Evolutionary conservation across 495 filamentous ascomycete genomes (phyloP).

Genomic region (Sabuloglossum arenarium): DNA sequence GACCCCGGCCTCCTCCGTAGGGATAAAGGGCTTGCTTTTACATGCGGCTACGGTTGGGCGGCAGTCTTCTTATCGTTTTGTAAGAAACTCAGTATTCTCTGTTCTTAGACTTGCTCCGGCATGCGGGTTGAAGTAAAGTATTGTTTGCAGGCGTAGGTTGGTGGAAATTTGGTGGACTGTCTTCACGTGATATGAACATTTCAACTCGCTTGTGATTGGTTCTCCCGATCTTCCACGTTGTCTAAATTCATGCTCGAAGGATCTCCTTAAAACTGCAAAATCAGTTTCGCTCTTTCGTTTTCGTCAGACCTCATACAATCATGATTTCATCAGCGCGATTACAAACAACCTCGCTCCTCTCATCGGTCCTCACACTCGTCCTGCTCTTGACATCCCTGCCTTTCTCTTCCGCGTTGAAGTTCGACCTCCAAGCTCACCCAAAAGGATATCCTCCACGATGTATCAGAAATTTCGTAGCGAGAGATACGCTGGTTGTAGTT

Average conservation of each 20-base stretch:
- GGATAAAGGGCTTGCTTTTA: background rate
- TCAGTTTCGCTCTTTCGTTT: no score
- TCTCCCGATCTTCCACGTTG: background rate
- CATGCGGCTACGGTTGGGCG: background rate
- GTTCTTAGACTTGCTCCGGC: background rate
- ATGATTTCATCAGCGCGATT: background rate
- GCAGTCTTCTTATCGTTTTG: background rate
- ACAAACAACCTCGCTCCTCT: background rate
- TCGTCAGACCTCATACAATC: background rate
- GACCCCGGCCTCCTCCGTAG: slow-evolving; percentile 37
- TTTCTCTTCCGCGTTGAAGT: slow-evolving; percentile 62
- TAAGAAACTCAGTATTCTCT: background rate
- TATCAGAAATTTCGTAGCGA: slow-evolving; percentile 88
- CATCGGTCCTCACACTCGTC: background rate
- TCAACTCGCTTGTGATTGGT: background rate
- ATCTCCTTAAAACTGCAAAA: background rate
- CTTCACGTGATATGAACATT: background rate
- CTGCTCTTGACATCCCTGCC: slow-evolving; percentile 21
- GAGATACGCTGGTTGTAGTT: slow-evolving; percentile 94
- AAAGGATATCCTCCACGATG: slow-evolving; percentile 50
- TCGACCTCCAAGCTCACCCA: slow-evolving; percentile 61
- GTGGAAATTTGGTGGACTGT: no score
- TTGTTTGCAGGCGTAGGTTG: background rate
- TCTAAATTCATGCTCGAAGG: background rate
- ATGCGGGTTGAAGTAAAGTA: background rate